Conservation (phyloP, 441 rosid genomes). For the Croton laevigatus region DNA sequence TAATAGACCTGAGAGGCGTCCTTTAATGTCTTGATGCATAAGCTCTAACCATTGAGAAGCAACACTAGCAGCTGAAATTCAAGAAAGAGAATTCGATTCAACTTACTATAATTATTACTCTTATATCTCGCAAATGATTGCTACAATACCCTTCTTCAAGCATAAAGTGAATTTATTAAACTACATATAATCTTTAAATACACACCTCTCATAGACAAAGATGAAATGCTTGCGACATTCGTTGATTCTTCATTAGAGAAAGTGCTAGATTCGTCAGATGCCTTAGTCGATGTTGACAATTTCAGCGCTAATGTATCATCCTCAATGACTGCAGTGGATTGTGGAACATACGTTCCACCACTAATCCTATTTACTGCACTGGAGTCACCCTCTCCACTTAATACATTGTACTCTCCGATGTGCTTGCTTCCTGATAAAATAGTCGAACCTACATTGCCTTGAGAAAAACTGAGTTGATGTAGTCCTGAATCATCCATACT, state of each 20-base stretch:
- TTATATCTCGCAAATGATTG: background rate
- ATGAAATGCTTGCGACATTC: constrained; percentile 40
- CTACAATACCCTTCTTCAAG: too few species aligned
- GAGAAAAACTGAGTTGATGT: constrained; percentile 30
- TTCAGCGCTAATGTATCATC: constrained; percentile 41
- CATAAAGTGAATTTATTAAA: background rate
- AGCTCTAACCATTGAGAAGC: constrained; percentile 97
- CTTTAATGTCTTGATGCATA: constrained; percentile 84
- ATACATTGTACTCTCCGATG: constrained; percentile 26
- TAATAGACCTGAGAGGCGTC: constrained; percentile 60
- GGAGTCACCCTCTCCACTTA: constrained; percentile 31
- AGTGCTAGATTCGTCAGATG: constrained; percentile 40
- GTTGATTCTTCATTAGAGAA: constrained; percentile 48
- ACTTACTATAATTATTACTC: background rate
- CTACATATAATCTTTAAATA: background rate
- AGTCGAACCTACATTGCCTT: constrained; percentile 30
- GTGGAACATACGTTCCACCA: constrained; percentile 24
- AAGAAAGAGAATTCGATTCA: background rate
- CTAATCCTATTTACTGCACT: constrained; percentile 28
- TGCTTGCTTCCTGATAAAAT: constrained; percentile 33
- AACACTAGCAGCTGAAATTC: constrained; percentile 72
- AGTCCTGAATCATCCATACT: constrained; percentile 30
- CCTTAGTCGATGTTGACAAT: constrained; percentile 50
- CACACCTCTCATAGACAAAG: constrained; percentile 67
- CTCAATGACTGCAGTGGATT: constrained; percentile 29